Evolutionary conservation across 176 grass and related monocot genomes (phyloP).

Genomic region (Coix lacrymajobi): DNA sequence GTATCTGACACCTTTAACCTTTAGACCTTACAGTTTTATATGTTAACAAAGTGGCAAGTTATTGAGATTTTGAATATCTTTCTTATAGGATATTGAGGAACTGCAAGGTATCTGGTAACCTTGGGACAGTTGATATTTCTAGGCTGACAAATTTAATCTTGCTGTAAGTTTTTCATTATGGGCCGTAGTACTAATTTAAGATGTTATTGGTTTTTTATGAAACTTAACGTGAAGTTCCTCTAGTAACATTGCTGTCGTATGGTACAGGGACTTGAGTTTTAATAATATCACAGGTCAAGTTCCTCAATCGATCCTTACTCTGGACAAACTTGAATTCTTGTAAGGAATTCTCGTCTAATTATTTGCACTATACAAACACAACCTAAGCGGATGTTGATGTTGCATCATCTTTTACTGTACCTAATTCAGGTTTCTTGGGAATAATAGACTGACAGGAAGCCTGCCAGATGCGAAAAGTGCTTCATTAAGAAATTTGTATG

Average conservation of each 20-base stretch:
- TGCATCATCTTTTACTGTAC: background rate
- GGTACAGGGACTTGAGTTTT: conserved; percentile 78
- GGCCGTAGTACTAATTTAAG: background rate
- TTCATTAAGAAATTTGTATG: conserved; percentile 64
- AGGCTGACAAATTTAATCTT: conserved; percentile 33
- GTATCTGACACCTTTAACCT: conserved; percentile 9
- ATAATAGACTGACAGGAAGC: conserved; percentile 70
- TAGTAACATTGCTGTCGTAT: background rate
- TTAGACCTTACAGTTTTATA: background rate
- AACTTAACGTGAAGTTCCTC: background rate
- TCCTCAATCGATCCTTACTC: conserved; percentile 63
- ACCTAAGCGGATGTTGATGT: background rate
- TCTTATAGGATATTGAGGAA: conserved; percentile 66
- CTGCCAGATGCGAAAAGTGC: conserved; percentile 47
- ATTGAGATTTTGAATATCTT: background rate
- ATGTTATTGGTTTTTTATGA: background rate
- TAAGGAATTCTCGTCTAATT: conserved; percentile 28
- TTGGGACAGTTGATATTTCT: conserved; percentile 47
- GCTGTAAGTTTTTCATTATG: conserved; percentile 38
- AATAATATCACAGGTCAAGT: conserved; percentile 80
- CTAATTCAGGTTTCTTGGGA: conserved; percentile 73
- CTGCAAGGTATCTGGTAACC: conserved; percentile 63
- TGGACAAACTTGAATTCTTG: conserved; percentile 46
- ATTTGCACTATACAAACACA: background rate
- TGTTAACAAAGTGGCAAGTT: background rate